A percentile compares a stretch with the other conserved stretches of the same genome.
Conservation (phyloP, 1,139 yeast species). For the Sugiyamaella pinicola region DNA sequence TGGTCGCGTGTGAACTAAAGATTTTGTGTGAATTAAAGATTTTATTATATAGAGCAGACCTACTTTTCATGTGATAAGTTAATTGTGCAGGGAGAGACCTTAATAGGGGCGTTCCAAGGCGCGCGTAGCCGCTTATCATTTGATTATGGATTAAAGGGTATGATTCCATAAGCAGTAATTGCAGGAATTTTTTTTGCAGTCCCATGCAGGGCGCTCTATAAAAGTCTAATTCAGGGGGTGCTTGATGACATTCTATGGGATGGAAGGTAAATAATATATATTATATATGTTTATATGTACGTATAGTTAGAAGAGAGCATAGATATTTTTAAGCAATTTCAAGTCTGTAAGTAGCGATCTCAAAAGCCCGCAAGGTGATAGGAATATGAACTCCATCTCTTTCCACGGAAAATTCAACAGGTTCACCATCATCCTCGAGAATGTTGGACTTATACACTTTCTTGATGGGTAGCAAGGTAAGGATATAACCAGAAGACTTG, state of each 20-base stretch:
- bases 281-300: neutral
- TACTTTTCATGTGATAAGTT: conserved; percentile 8
- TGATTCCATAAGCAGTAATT: conserved; percentile 6
- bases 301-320: neutral
- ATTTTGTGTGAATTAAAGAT: neutral
- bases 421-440: conserved; percentile 64
- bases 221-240: no score
- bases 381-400: conserved; percentile 45
- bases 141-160: neutral
- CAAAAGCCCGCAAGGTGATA: conserved; percentile 67
- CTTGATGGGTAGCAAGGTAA: conserved; percentile 41
- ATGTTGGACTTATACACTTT: conserved; percentile 64
- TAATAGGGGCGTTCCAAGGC: neutral
- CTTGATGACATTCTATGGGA: no score
- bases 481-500: conserved; percentile 53
- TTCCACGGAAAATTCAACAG: conserved; percentile 37
- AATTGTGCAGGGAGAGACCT: neutral
- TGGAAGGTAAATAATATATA: no score
- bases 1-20: neutral
- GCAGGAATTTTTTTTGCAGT: neutral
- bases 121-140: conserved; percentile 10
- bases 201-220: neutral
- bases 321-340: conserved; percentile 24
- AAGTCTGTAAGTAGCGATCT: conserved; percentile 57
- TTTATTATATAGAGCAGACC: neutral